These are phyloP conservation scores for Medicago ruthenica DNA, from an alignment of 306 rosid species.

Conservation along the genomic window DNA sequence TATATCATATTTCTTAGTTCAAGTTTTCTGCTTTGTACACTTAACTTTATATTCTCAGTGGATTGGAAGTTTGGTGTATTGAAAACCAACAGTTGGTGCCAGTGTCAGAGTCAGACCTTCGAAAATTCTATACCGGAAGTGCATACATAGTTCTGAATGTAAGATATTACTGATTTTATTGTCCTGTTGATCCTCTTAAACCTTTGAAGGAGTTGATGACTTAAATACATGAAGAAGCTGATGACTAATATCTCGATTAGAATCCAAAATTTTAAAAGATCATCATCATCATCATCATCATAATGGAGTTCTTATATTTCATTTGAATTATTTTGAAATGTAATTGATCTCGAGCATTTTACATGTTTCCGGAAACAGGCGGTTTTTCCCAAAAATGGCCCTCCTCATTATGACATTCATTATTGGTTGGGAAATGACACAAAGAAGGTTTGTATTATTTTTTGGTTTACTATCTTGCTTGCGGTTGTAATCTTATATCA, in stretches of 20 bases:
- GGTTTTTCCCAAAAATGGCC: conserved; percentile 61
- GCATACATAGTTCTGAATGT: conserved; percentile 84
- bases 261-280: neutral
- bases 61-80: conserved; percentile 92
- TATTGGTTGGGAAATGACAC: conserved; percentile 85
- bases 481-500: conserved; percentile 14
- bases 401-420: conserved; percentile 82
- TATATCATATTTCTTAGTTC: conserved; percentile 34
- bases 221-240: conserved; percentile 17
- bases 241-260: neutral
- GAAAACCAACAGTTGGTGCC: conserved; percentile 72
- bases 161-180: conserved; percentile 52
- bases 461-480: conserved; percentile 23
- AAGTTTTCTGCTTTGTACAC: conserved; percentile 50
- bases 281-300: neutral
- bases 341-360: conserved; percentile 38
- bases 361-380: conserved; percentile 69
- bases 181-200: conserved; percentile 34
- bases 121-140: conserved; percentile 85
- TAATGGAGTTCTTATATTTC: conserved; percentile 15
- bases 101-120: conserved; percentile 66
- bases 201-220: neutral
- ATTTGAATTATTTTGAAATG: conserved; percentile 11
- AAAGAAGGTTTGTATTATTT: conserved; percentile 57
- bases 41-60: conserved; percentile 64